Conservation (phyloP, 768 basidiomycete genomes). For the Russula ochroleuca region DNA sequence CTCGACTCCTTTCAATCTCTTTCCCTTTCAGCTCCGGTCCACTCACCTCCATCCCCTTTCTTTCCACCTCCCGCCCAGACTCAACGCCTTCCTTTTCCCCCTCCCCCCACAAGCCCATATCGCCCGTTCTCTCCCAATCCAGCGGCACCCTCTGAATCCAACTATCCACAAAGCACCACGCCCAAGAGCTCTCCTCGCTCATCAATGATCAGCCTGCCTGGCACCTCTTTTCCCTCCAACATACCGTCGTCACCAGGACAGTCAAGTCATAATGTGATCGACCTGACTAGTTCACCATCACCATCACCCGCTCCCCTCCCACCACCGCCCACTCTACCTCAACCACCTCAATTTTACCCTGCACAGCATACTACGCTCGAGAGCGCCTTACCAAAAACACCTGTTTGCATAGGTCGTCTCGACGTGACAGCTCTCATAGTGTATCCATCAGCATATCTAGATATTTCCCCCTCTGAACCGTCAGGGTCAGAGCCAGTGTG, state of each 20-base stretch:
- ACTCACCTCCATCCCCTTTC: constrained; percentile 18
- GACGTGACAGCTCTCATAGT: constrained; percentile 79
- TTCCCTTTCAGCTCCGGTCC: constrained; percentile 6
- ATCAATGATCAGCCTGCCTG: constrained; percentile 28
- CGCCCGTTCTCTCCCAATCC: neutral
- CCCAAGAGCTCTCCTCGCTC: constrained; percentile 15
- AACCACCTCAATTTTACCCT: constrained; percentile 23
- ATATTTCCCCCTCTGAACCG: constrained; percentile 32
- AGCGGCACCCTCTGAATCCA: neutral
- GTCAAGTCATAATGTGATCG: constrained; percentile 13
- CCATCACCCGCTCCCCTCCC: constrained; percentile 21
- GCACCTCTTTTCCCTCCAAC: constrained; percentile 18
- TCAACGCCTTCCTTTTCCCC: neutral
- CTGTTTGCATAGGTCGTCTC: constrained; percentile 84
- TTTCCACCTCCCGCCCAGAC: constrained; percentile 14
- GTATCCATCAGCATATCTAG: constrained; percentile 72
- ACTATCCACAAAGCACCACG: neutral
- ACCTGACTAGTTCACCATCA: constrained; percentile 21
- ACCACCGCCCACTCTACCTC: constrained; percentile 26
- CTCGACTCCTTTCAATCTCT: constrained; percentile 17
- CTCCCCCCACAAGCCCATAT: neutral
- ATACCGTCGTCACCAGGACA: constrained; percentile 12
- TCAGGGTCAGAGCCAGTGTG: constrained; percentile 51
- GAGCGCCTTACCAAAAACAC: constrained; percentile 71
- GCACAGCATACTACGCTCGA: constrained; percentile 38